Percentiles rank a stretch among this genome's conserved stretches.
These are phyloP conservation scores for Schizochytrium sp. DNA, from an alignment of 108 stramenopile species.

Conservation along the genomic window DNA sequence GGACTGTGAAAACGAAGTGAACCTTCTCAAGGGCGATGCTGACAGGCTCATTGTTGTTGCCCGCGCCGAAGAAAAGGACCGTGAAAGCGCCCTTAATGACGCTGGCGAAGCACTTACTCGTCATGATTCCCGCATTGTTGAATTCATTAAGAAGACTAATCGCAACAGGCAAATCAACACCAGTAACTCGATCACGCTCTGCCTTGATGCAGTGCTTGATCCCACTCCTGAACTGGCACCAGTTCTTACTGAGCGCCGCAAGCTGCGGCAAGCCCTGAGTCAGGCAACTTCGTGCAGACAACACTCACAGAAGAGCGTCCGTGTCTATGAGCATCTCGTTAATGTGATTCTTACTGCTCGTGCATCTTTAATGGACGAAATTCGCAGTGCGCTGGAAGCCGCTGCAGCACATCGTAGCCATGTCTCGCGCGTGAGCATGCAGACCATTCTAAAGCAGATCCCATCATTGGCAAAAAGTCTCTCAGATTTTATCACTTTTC, in stretches of 20 bases:
- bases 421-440: not conserved
- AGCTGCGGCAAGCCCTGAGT: not conserved
- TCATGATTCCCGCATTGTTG: no score
- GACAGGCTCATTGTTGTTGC: no score
- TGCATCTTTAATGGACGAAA: not conserved
- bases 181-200: not conserved
- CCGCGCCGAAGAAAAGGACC: no score
- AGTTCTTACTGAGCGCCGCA: not conserved
- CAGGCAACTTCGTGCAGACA: not conserved
- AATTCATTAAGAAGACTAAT: no score
- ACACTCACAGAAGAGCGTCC: not conserved
- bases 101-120: no score
- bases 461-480: constrained; percentile 8
- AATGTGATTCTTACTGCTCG: not conserved
- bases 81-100: no score
- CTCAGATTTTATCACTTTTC: not conserved
- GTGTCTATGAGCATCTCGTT: constrained; percentile 9
- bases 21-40: no score
- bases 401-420: not conserved
- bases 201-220: constrained; percentile 23
- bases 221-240: constrained; percentile 33
- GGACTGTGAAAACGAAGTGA: no score
- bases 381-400: not conserved
- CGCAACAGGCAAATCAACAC: no score
- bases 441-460: not conserved